Evolutionary conservation across 2,329 filamentous ascomycete genomes (phyloP).

Genomic region (Colletotrichum lupini): DNA sequence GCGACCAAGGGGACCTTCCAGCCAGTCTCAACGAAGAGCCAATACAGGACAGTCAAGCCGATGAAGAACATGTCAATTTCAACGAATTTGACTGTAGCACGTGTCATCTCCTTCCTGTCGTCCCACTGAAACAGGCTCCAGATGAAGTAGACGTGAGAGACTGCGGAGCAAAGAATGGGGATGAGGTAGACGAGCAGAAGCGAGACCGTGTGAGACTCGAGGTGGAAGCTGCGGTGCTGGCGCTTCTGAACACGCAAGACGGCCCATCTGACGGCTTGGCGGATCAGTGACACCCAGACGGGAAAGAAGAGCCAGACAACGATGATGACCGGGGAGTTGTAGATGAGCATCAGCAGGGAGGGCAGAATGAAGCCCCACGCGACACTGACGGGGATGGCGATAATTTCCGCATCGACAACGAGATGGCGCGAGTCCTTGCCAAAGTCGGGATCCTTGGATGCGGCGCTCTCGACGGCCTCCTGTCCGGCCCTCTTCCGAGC

Average conservation of each 20-base stretch:
- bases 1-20: slow-evolving; percentile 51
- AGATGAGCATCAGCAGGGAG: slow-evolving; percentile 57
- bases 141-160: slow-evolving; percentile 55
- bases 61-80: slow-evolving; percentile 59
- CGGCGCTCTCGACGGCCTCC: slow-evolving; percentile 37
- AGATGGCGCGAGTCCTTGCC: slow-evolving; percentile 51
- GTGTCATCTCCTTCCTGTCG: slow-evolving; percentile 62
- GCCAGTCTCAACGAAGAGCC: slow-evolving; percentile 63
- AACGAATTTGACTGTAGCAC: slow-evolving; percentile 56
- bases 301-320: slow-evolving; percentile 64
- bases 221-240: slow-evolving; percentile 49
- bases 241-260: slow-evolving; percentile 35
- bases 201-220: slow-evolving; percentile 54
- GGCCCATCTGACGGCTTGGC: slow-evolving; percentile 47
- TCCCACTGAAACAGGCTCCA: slow-evolving; percentile 53
- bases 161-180: slow-evolving; percentile 55
- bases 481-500: slow-evolving; percentile 38
- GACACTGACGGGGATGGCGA: slow-evolving; percentile 65
- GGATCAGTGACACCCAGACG: slow-evolving; percentile 57
- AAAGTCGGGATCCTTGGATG: slow-evolving; percentile 42
- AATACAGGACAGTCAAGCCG: slow-evolving; percentile 61
- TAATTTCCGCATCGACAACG: slow-evolving; percentile 59
- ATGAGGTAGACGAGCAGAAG: slow-evolving; percentile 56
- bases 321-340: slow-evolving; percentile 50
- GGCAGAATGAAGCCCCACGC: slow-evolving; percentile 60